Base-by-base conservation (phyloP, 2,329 filamentous ascomycete genomes). In the Chrysosporium queenslandicum region DNA sequence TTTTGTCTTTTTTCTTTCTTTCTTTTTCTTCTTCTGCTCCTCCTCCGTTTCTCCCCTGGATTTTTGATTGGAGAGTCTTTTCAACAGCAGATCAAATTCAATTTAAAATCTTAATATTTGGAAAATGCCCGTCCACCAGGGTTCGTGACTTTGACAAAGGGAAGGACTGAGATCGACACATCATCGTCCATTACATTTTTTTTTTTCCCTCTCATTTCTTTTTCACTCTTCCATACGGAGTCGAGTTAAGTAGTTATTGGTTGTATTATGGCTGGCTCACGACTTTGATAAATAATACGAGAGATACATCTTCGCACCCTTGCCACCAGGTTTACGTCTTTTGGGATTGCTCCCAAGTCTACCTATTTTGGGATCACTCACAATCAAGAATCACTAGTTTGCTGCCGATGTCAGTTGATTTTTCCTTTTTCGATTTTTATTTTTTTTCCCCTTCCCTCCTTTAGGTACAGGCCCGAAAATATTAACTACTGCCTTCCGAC, bases 301-400 rank as follows among this genome's bases (percentile, higher is more conserved):
- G 45, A 27, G 18, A 42, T 43, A 27, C 40, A 51, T 29, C 49
- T 45, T 50, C 29, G 14, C 49, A 45, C 40, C 49, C 39, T 43
- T 45, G 39, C 32, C 49, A 36, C 49, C 27, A 3, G 39, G 29
- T 45, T 51, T 43, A 12, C n/a, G 21, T 43, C 8, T 29, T 48
- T 29, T 32, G 46, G 46, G 29, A 11, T 43, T 32, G 14, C 18
- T 27, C 14, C 23, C 27, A 36, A 42, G 27, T 30, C 37, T 23
- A 23, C 47, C 49, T 51, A 51, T 51, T 51, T 51, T 45, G 39
- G 49, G 49, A 45, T 51, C 21, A 11, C 42, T 45, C 14, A 45
- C 41, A 36, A 29, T 48, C 23, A 48, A 39, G 37, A 40, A 49
- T 41, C 46, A 21, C 36, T 49, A 49, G 36, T 48, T 48, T 48